Conservation (phyloP, 306 rosid species). For the Malus orientalis region DNA sequence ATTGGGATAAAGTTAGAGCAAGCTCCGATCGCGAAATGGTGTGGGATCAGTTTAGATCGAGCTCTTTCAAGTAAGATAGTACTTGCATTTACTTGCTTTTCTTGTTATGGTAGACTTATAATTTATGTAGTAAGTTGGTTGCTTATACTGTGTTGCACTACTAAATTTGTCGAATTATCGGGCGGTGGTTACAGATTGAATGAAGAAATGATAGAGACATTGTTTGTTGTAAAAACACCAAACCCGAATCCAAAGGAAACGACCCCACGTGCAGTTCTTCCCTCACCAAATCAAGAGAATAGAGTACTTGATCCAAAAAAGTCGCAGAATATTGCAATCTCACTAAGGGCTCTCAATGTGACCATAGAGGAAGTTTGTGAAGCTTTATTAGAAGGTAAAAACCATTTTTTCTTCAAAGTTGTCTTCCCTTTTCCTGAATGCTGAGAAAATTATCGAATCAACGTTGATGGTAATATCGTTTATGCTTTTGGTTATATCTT, state of each 20-base stretch:
- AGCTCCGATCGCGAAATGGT: slow-evolving; percentile 96
- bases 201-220: slow-evolving; percentile 89
- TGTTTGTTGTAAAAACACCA: slow-evolving; percentile 62
- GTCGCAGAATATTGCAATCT: slow-evolving; percentile 86
- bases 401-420: background rate
- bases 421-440: background rate
- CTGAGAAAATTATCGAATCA: background rate
- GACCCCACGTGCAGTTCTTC: slow-evolving; percentile 37
- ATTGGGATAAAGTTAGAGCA: slow-evolving; percentile 99
- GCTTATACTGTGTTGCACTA: slow-evolving; percentile 10
- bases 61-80: slow-evolving; percentile 78
- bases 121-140: background rate
- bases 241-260: slow-evolving; percentile 36
- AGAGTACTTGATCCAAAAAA: slow-evolving; percentile 86
- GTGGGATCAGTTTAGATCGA: slow-evolving; percentile 95
- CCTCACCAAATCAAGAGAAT: slow-evolving; percentile 40
- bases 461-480: background rate
- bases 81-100: background rate
- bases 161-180: slow-evolving; percentile 14
- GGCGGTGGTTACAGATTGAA: slow-evolving; percentile 54
- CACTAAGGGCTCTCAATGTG: slow-evolving; percentile 76
- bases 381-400: slow-evolving; percentile 74
- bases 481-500: background rate
- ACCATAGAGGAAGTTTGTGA: slow-evolving; percentile 84
- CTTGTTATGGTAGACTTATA: background rate